A percentile compares a stretch with the other conserved stretches of the same genome.
Conservation (phyloP, 768 basidiomycete genomes). For the Gymnopilus dilepis region DNA sequence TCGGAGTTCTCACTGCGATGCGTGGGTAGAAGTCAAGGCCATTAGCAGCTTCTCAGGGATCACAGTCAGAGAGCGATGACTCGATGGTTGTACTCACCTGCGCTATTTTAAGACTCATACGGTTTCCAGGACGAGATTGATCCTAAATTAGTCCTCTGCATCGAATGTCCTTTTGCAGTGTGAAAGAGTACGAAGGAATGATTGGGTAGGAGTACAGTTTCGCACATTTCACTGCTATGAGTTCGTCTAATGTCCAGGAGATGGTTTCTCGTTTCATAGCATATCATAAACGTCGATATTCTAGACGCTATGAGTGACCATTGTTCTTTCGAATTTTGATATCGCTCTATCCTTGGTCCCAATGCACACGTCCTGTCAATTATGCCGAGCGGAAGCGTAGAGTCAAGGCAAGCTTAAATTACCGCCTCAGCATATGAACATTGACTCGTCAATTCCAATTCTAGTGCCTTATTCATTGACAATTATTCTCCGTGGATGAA, state of each 20-base stretch:
- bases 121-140: constrained; percentile 13
- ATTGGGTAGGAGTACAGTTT: too few relatives aligned
- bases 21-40: constrained; percentile 25
- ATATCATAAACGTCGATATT: neutral
- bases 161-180: neutral
- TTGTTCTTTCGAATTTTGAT: constrained; percentile 23
- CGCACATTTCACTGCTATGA: too few relatives aligned
- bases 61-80: constrained; percentile 24
- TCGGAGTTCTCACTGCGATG: constrained; percentile 25
- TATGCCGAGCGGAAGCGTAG: neutral
- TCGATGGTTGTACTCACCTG: constrained; percentile 13
- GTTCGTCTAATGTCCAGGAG: neutral
- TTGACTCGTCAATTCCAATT: neutral
- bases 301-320: constrained; percentile 5
- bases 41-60: constrained; percentile 11
- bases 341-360: neutral
- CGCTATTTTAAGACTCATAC: constrained; percentile 19
- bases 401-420: neutral
- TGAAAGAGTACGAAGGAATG: neutral
- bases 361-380: constrained; percentile 7
- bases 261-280: neutral
- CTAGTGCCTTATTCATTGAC: neutral
- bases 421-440: neutral
- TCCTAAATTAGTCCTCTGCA: neutral
- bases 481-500: neutral